These are phyloP conservation scores for Fusarium transvaalense DNA, from an alignment of 2,329 filamentous ascomycete species.

Conservation along the genomic window DNA sequence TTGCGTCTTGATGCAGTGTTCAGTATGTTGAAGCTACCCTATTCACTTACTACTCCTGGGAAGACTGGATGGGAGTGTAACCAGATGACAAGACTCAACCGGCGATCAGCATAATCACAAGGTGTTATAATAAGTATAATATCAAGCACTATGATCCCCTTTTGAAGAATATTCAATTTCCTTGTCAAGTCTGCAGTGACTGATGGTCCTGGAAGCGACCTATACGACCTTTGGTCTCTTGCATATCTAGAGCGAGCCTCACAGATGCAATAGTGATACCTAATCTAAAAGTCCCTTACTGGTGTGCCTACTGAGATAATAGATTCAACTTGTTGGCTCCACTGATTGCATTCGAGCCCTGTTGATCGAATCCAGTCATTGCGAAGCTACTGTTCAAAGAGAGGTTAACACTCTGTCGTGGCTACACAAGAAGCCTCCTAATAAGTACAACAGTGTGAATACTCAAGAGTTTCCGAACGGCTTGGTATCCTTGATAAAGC, in stretches of 20 bases:
- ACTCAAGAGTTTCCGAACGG: too few species aligned
- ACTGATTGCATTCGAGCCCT: background rate
- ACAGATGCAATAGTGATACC: background rate
- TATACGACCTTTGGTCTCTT: background rate
- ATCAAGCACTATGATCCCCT: too few species aligned
- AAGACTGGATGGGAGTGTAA: background rate
- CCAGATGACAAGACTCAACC: background rate
- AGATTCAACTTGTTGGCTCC: background rate
- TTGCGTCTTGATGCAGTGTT: background rate
- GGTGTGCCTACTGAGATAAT: rapidly evolving
- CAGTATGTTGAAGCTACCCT: background rate
- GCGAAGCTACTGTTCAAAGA: background rate
- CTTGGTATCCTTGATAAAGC: background rate
- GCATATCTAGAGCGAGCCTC: background rate
- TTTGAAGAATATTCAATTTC: too few species aligned
- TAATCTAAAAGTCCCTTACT: too few species aligned
- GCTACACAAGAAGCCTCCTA: too few species aligned
- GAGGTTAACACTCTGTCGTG: too few species aligned
- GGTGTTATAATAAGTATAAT: rapidly evolving
- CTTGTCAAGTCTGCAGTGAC: too few species aligned
- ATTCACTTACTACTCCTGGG: background rate
- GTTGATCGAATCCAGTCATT: background rate
- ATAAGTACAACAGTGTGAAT: too few species aligned
- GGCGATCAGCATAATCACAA: background rate
- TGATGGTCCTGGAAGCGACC: background rate